A percentile compares a stretch with the other conserved stretches of the same genome.
These are phyloP conservation scores for Rheum nobile DNA, from an alignment of 148 eudicot species.

Conservation along the genomic window DNA sequence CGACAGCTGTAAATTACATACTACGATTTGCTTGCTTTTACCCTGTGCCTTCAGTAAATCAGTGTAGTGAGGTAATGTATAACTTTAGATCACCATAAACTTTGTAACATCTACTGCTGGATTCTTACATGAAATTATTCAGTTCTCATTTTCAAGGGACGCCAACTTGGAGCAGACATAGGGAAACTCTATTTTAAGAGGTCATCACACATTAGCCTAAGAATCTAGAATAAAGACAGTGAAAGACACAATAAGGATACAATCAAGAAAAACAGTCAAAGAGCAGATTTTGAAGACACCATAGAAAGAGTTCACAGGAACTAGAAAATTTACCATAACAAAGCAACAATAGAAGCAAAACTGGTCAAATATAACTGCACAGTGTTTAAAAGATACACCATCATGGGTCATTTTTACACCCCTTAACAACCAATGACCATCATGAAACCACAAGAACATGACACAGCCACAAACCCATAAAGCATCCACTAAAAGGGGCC, in stretches of 20 bases:
- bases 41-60: not conserved
- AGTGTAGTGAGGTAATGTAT: not conserved
- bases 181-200: not conserved
- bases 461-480: not conserved
- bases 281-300: not conserved
- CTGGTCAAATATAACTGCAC: not conserved
- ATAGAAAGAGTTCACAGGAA: not conserved
- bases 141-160: not conserved
- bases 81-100: no score
- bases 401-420: not conserved
- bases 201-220: not conserved
- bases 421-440: not conserved
- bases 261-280: not conserved
- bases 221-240: not conserved
- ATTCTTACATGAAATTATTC: not conserved
- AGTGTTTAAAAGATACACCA: not conserved
- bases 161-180: not conserved
- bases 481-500: conserved; percentile 1
- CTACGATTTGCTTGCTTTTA: no score
- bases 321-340: not conserved
- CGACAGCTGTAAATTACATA: no score
- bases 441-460: not conserved
- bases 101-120: no score
- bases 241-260: not conserved
- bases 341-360: not conserved